Evolutionary conservation across 345 rosid genomes (phyloP), one percentile per base, ranked within the genome.

Genomic region (Noccaea caerulescens): DNA sequence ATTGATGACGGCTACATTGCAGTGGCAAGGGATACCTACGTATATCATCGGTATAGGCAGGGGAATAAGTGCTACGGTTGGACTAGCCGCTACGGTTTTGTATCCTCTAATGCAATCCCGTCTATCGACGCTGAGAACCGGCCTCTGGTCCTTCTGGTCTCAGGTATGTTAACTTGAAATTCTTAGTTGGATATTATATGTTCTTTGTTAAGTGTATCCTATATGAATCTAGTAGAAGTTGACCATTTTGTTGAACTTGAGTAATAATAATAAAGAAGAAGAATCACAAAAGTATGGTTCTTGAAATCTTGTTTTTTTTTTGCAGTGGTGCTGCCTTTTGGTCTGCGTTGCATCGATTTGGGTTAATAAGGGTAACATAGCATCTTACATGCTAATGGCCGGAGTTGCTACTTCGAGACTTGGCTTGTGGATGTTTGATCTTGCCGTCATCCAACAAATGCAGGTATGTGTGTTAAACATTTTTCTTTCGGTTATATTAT

Each of bases 351-450:
- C 68, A 76, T 87, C 96, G 27, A 86, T 87, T 45, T 87, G 85
- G 92, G 75, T 84, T 18, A 69, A 27, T 69, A 86, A 76, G 36
- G 63, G 66, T n/a, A 49, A 58, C 0, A 20, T 77, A 67, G 87
- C 92, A 37, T 86, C 96, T 34, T 91, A 80, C 30, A 84, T 93
- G 84, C 85, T 93, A 38, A 91, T 93, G 90, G 85, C 82, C 1
- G 94, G 97, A 65, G 96, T 91, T 38, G 94, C 91, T 9, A 63
- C 89, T 10, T 93, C 98, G 45, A 86, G 97, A 13, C 92, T 93
- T 12, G 97, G 97, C n/a, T 71, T 93, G 42, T 91, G 96, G 96
- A 89, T 91, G 94, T 89, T 93, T 7, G 98, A 93, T 72, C 80
- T 93, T 54, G 81, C 97, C 0, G 90, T 91, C 44, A 82, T 81